These are phyloP conservation scores for Aspergillus fumigatiaffinis DNA, from an alignment of 2,329 filamentous ascomycete genomes.

Conservation along the genomic window DNA sequence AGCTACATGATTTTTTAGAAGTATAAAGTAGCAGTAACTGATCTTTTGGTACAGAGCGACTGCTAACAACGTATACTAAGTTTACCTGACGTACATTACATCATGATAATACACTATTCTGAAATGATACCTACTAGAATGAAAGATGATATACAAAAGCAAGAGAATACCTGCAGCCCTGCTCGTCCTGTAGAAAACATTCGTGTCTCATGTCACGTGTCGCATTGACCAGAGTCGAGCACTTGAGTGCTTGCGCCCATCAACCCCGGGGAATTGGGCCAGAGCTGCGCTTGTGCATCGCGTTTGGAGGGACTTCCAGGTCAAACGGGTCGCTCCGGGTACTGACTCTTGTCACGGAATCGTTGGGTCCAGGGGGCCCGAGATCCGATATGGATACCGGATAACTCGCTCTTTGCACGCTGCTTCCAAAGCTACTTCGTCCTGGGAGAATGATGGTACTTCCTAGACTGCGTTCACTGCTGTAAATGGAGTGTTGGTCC, in stretches of 20 bases:
- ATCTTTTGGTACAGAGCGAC: not conserved
- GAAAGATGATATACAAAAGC: not conserved
- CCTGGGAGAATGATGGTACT: constrained; percentile 29
- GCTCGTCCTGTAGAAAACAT: not conserved
- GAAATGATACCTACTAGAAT: not conserved
- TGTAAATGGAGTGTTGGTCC: constrained; percentile 11
- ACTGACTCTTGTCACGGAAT: constrained; percentile 13
- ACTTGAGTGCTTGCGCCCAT: not conserved
- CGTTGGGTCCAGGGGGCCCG: constrained; percentile 3
- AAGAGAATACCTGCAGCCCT: not conserved
- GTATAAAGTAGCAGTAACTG: no score
- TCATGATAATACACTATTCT: not conserved
- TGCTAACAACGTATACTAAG: not conserved
- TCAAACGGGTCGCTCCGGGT: constrained; percentile 36
- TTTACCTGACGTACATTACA: not conserved
- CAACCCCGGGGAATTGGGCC: constrained; percentile 1
- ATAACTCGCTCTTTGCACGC: constrained; percentile 13
- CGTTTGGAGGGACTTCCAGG: constrained; percentile 29
- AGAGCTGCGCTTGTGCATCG: constrained; percentile 23
- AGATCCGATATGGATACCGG: constrained; percentile 7
- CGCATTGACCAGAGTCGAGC: not conserved
- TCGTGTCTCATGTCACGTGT: constrained; percentile 7
- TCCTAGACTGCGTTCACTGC: constrained; percentile 19
- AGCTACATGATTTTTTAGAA: not conserved
- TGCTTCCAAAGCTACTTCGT: constrained; percentile 20